A percentile compares a stretch with the other conserved stretches of the same genome.
phyloP scores from a whole-genome alignment of 2,329 filamentous ascomycete genomes.

The Teratosphaeria destructans region DNA sequence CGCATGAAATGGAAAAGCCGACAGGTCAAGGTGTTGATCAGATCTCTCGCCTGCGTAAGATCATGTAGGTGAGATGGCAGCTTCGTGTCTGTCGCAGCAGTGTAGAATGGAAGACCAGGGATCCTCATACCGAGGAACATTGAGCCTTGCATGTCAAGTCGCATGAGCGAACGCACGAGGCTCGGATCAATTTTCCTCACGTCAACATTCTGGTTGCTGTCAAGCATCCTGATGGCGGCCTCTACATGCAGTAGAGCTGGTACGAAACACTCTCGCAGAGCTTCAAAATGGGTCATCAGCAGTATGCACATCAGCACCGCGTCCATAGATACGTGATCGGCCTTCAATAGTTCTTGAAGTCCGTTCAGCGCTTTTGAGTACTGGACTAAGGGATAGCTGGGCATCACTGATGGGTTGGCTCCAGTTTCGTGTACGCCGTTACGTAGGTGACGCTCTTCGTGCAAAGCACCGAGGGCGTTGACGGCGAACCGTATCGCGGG shows the following conservation, averaged over 20 bases:
- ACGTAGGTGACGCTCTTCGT: slow-evolving; percentile 18
- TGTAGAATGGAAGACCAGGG: slow-evolving; percentile 21
- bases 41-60: slow-evolving; percentile 19
- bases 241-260: slow-evolving; percentile 24
- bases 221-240: slow-evolving; percentile 22
- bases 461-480: slow-evolving; percentile 22
- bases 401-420: slow-evolving; percentile 13
- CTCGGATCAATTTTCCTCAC: slow-evolving; percentile 17
- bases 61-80: slow-evolving; percentile 17
- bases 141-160: slow-evolving; percentile 22
- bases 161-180: slow-evolving; percentile 20
- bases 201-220: slow-evolving; percentile 13
- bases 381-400: slow-evolving; percentile 18
- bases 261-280: slow-evolving; percentile 21
- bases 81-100: slow-evolving; percentile 15
- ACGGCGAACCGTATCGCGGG: slow-evolving; percentile 23
- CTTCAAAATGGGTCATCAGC: slow-evolving; percentile 25
- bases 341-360: slow-evolving; percentile 18
- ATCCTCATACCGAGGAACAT: slow-evolving; percentile 18
- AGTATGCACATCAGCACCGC: slow-evolving; percentile 22
- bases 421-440: slow-evolving; percentile 7
- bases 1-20: slow-evolving; percentile 22
- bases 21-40: slow-evolving; percentile 19
- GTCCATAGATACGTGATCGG: slow-evolving; percentile 14
- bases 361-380: slow-evolving; percentile 23